Evolutionary conservation across 2,329 filamentous ascomycete genomes (phyloP).

Genomic region (Beauveria sp.): DNA sequence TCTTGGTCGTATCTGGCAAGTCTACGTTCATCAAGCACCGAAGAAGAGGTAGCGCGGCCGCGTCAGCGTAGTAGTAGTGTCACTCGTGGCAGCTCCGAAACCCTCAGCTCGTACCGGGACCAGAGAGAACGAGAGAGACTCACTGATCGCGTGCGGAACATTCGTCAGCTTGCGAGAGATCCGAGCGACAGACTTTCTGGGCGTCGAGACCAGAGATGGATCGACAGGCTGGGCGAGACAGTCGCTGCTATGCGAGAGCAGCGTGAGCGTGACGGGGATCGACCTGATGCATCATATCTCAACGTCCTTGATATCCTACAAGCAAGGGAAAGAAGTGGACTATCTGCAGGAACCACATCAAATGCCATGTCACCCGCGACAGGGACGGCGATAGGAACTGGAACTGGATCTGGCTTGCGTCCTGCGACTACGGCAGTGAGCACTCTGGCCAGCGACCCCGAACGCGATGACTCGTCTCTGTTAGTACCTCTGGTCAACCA

Average conservation of each 20-base stretch:
- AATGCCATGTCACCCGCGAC: not conserved
- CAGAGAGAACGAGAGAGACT: slow-evolving; percentile 29
- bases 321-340: slow-evolving; percentile 20
- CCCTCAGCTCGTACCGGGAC: slow-evolving; percentile 30
- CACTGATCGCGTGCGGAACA: slow-evolving; percentile 25
- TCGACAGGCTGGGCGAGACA: slow-evolving; percentile 28
- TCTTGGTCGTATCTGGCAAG: slow-evolving; percentile 16
- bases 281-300: slow-evolving; percentile 21
- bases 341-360: slow-evolving; percentile 3
- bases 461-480: slow-evolving; percentile 29
- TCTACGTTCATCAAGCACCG: slow-evolving; percentile 15
- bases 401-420: not conserved
- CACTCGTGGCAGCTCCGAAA: slow-evolving; percentile 31
- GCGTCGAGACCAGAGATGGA: slow-evolving; percentile 24
- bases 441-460: slow-evolving; percentile 18
- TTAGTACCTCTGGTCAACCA: slow-evolving; percentile 31
- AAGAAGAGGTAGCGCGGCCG: slow-evolving; percentile 20
- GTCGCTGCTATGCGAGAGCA: slow-evolving; percentile 28
- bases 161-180: slow-evolving; percentile 26
- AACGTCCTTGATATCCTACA: slow-evolving; percentile 31
- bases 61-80: slow-evolving; percentile 29
- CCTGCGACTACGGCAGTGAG: not conserved
- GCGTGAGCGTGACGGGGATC: slow-evolving; percentile 23
- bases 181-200: slow-evolving; percentile 15
- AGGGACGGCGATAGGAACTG: not conserved